A percentile compares a stretch with the other conserved stretches of the same genome.
Evolutionary conservation across 441 rosid species (phyloP).

Genomic region (Aquilaria agallochum): DNA sequence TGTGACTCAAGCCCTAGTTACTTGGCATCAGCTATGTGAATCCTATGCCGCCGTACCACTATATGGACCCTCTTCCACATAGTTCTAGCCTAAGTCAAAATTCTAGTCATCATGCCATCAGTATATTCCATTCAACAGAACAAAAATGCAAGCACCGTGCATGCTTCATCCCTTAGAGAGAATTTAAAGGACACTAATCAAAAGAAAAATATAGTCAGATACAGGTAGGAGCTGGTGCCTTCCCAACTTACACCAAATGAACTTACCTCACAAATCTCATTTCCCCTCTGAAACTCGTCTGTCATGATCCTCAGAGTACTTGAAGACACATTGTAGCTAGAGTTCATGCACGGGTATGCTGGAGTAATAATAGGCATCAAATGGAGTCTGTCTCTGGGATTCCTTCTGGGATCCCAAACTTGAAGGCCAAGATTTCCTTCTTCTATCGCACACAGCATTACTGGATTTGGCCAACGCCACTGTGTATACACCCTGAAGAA

Average conservation of each 20-base stretch:
- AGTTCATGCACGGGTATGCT: conserved; percentile 97
- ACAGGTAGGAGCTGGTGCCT: too few relatives aligned
- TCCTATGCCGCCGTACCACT: too few relatives aligned
- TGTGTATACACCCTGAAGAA: conserved; percentile 93
- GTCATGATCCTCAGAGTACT: conserved; percentile 88
- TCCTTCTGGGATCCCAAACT: conserved; percentile 96
- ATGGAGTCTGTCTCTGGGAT: conserved; percentile 79
- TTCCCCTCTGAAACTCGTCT: conserved; percentile 90
- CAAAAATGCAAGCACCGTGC: too few relatives aligned
- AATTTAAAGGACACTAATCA: too few relatives aligned
- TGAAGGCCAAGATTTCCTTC: conserved; percentile 90
- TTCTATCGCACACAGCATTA: conserved; percentile 84
- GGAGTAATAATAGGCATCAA: conserved; percentile 99
- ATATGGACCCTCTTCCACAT: too few relatives aligned
- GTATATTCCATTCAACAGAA: too few relatives aligned
- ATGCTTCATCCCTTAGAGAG: too few relatives aligned
- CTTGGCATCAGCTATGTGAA: too few relatives aligned
- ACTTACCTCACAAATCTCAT: conserved; percentile 89
- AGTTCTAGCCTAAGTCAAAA: too few relatives aligned
- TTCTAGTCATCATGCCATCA: too few relatives aligned
- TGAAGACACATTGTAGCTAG: conserved; percentile 90
- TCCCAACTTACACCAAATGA: conserved; percentile 8
- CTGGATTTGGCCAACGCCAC: conserved; percentile 99
- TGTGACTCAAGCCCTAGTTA: too few relatives aligned
- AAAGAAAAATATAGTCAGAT: too few relatives aligned